These are phyloP conservation scores for Plasmodium knowlesi DNA, from an alignment of 169 alveolate genomes.

Conservation along the genomic window DNA sequence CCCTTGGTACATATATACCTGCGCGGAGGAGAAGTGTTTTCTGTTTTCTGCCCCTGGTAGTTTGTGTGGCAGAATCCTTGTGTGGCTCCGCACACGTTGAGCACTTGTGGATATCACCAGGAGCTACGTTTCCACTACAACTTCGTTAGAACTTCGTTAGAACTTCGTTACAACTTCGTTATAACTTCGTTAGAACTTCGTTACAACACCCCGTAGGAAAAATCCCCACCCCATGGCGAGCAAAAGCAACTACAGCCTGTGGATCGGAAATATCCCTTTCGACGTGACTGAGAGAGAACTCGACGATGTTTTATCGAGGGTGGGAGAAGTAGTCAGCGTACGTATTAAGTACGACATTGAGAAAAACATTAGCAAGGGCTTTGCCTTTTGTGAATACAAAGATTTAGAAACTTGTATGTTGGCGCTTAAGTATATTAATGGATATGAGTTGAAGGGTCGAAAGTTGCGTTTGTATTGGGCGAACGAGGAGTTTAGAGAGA, in stretches of 20 bases:
- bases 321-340: slow-evolving; percentile 77
- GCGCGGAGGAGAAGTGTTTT: background rate
- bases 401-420: slow-evolving; percentile 80
- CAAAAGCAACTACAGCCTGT: slow-evolving; percentile 42
- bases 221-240: slow-evolving; percentile 4
- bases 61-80: too few species aligned
- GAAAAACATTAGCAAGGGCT: slow-evolving; percentile 80
- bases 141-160: background rate
- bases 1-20: background rate
- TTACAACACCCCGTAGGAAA: too few species aligned
- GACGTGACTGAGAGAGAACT: slow-evolving; percentile 80
- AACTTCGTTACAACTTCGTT: too few species aligned
- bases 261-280: slow-evolving; percentile 81
- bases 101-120: background rate
- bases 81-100: too few species aligned
- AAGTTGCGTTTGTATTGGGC: slow-evolving; percentile 80
- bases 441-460: slow-evolving; percentile 80
- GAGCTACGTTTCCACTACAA: background rate
- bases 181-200: background rate
- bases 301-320: slow-evolving; percentile 78
- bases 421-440: slow-evolving; percentile 77
- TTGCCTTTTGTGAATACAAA: slow-evolving; percentile 81
- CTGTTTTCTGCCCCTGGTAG: background rate
- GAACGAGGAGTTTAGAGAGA: slow-evolving; percentile 78
- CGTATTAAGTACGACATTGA: slow-evolving; percentile 80